Conservation (phyloP, 169 alveolate genomes). For the Amoebophrya sp. region DNA sequence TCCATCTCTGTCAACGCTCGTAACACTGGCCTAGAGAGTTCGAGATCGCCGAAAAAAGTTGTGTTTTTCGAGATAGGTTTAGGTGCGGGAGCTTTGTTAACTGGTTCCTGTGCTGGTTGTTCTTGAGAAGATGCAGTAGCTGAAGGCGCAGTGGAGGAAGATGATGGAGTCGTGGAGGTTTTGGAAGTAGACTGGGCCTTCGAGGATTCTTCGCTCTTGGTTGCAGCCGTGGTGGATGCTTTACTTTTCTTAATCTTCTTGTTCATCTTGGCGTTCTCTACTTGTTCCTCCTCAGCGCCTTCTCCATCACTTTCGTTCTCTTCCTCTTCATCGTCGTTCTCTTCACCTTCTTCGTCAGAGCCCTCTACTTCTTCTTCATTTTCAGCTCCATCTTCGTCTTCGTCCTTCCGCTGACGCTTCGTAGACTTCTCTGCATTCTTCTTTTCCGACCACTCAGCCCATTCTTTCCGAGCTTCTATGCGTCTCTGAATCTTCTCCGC, state of each 20-base stretch:
- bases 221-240: neutral
- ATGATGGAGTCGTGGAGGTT: neutral
- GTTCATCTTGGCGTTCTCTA: neutral
- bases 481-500: neutral
- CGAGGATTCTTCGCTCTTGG: neutral
- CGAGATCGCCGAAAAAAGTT: neutral
- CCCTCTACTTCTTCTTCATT: neutral
- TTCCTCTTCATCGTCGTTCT: neutral
- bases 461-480: too few relatives aligned
- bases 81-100: neutral
- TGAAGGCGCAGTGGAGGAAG: neutral
- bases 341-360: neutral
- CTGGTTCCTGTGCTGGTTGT: neutral
- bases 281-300: neutral
- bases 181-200: neutral
- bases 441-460: too few relatives aligned
- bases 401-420: neutral
- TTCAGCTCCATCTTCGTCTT: slow-evolving; percentile 18
- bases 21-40: neutral
- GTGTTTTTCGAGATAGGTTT: neutral
- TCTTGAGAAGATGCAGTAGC: neutral
- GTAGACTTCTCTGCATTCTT: neutral
- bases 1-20: slow-evolving; percentile 66
- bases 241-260: neutral
- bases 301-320: neutral